phyloP scores from a whole-genome alignment of 164 flowering plant genomes.

The Amborella trichopoda region DNA sequence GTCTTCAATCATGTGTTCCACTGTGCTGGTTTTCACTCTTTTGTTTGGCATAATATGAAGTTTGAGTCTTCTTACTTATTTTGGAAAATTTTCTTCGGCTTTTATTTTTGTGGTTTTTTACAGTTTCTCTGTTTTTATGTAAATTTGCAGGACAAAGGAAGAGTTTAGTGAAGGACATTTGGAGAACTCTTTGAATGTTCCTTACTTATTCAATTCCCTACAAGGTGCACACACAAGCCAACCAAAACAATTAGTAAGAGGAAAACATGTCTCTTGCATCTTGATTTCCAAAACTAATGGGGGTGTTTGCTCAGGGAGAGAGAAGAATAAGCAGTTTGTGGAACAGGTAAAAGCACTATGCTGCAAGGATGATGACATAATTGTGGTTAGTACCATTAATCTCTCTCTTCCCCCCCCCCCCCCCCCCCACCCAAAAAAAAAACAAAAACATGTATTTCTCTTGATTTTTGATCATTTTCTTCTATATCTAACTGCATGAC shows the following conservation, averaged over 20 bases:
- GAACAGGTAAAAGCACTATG: slow-evolving; percentile 45
- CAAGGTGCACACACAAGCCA: slow-evolving; percentile 27
- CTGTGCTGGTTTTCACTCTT: neutral
- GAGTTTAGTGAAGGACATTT: slow-evolving; percentile 49
- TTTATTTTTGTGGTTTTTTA: neutral
- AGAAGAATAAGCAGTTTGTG: slow-evolving; percentile 60
- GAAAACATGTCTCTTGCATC: neutral
- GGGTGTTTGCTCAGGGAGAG: slow-evolving; percentile 39
- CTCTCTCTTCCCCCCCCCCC: too few species aligned
- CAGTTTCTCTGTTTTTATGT: neutral
- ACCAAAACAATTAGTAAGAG: neutral
- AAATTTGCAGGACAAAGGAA: slow-evolving; percentile 48
- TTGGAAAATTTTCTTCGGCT: neutral
- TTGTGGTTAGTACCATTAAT: slow-evolving; percentile 42
- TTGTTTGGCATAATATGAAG: neutral
- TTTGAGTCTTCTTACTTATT: neutral
- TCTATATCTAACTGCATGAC: neutral
- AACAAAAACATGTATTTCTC: too few species aligned
- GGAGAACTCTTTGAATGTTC: slow-evolving; percentile 32
- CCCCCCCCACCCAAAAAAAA: too few species aligned
- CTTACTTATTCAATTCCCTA: slow-evolving; percentile 41
- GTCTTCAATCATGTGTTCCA: too few species aligned
- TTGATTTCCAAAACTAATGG: neutral
- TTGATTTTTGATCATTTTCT: neutral
- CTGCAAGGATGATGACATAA: slow-evolving; percentile 46